A percentile compares a stretch with the other conserved stretches of the same genome.
phyloP scores from a whole-genome alignment of 169 alveolate genomes.

The Eimeria maxima region DNA sequence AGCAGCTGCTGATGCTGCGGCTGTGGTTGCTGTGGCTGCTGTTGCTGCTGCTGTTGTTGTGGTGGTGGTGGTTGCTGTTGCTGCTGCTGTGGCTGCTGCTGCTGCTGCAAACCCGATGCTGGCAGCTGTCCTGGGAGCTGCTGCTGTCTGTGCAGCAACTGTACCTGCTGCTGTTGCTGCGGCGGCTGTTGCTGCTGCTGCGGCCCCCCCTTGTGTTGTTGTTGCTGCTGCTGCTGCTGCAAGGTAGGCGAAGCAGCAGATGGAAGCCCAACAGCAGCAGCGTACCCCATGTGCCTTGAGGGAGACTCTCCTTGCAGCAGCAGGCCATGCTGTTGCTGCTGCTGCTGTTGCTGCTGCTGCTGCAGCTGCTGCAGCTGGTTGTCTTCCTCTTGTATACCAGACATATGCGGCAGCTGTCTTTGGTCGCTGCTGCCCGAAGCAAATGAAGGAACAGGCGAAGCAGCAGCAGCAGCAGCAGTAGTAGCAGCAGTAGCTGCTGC shows the following conservation, averaged over 20 bases:
- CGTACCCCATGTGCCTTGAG: neutral
- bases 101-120: conserved; percentile 3
- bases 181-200: no score
- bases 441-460: conserved; percentile 33
- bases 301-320: neutral
- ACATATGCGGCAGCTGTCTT: neutral
- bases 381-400: conserved; percentile 11
- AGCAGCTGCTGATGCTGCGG: conserved; percentile 19
- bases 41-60: no score
- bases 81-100: no score
- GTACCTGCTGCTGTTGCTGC: no score
- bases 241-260: neutral
- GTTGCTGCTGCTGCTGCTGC: conserved; percentile 42
- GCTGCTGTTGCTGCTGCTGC: conserved; percentile 41
- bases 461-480: conserved; percentile 14
- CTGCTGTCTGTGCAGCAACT: neutral
- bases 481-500: neutral
- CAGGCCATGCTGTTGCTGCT: neutral
- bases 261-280: conserved; percentile 5
- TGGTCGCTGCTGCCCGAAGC: conserved; percentile 6
- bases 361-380: neutral
- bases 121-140: neutral
- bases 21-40: no score
- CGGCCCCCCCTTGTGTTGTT: no score
- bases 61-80: no score